Evolutionary conservation across 2,329 filamentous ascomycete genomes (phyloP).

Genomic region (Colletotrichum orchidophilum): DNA sequence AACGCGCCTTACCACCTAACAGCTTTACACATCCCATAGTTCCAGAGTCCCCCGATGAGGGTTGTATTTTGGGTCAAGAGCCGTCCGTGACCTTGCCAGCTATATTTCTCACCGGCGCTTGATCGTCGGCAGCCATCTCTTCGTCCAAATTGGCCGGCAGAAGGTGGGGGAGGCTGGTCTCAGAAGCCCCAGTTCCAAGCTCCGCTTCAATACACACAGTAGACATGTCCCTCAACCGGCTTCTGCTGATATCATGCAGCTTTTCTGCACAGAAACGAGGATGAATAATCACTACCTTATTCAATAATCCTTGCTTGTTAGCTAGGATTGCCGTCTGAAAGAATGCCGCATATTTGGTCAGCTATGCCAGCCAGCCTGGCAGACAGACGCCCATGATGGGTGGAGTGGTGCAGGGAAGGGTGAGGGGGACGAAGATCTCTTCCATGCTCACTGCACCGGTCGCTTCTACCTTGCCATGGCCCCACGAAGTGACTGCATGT

Average conservation of each 20-base stretch:
- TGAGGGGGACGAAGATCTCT: conserved; percentile 3
- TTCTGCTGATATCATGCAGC: background rate
- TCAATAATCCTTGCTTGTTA: background rate
- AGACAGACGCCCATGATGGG: background rate
- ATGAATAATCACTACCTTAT: too few relatives aligned
- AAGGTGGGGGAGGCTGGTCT: background rate
- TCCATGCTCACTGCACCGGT: background rate
- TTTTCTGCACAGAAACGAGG: too few relatives aligned
- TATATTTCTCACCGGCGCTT: conserved; percentile 5
- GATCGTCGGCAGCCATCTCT: background rate
- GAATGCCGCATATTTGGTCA: background rate
- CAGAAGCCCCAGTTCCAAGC: background rate
- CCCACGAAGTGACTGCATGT: background rate
- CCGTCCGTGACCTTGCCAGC: background rate
- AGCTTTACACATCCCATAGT: background rate
- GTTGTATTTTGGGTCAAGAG: background rate
- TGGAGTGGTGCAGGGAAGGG: background rate
- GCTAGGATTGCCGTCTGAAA: background rate
- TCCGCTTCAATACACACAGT: background rate
- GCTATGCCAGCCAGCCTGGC: background rate
- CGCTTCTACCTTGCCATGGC: background rate
- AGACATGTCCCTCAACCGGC: too few relatives aligned
- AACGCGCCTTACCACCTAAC: background rate
- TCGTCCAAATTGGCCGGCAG: background rate
- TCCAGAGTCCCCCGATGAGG: background rate